phyloP scores from a whole-genome alignment of 768 basidiomycete species.

The Leucosporidium yakuticum region DNA sequence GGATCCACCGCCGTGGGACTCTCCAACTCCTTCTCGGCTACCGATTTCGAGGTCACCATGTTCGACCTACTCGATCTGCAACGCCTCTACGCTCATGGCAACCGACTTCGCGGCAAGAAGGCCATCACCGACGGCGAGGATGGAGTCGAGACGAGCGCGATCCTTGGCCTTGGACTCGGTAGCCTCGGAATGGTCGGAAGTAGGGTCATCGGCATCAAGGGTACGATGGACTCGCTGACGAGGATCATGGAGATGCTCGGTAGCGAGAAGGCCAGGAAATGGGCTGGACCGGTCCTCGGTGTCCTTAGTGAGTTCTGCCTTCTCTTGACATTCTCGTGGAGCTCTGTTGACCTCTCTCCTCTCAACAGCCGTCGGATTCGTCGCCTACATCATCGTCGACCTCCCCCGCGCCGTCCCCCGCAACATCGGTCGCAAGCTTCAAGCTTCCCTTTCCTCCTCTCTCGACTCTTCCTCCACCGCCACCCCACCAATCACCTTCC shows the following conservation, averaged over 20 bases:
- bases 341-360: neutral
- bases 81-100: slow-evolving; percentile 43
- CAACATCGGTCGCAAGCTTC: slow-evolving; percentile 79
- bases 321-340: neutral
- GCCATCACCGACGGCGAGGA: slow-evolving; percentile 41
- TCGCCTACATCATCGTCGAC: slow-evolving; percentile 75
- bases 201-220: slow-evolving; percentile 76
- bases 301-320: slow-evolving; percentile 48
- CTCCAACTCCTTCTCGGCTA: slow-evolving; percentile 19
- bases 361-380: slow-evolving; percentile 55
- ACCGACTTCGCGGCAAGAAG: slow-evolving; percentile 42
- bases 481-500: slow-evolving; percentile 20
- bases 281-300: slow-evolving; percentile 80
- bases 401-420: slow-evolving; percentile 81
- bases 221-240: slow-evolving; percentile 76
- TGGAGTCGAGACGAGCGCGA: slow-evolving; percentile 51
- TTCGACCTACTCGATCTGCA: slow-evolving; percentile 57
- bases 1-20: slow-evolving; percentile 62
- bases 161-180: slow-evolving; percentile 38
- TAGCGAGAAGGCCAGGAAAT: slow-evolving; percentile 66
- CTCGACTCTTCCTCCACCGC: neutral
- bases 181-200: slow-evolving; percentile 49
- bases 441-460: slow-evolving; percentile 51
- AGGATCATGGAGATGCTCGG: slow-evolving; percentile 71
- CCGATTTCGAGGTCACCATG: slow-evolving; percentile 46